phyloP scores from a whole-genome alignment of 2,329 filamentous ascomycete genomes.

The Coccinonectria pachysandricola region DNA sequence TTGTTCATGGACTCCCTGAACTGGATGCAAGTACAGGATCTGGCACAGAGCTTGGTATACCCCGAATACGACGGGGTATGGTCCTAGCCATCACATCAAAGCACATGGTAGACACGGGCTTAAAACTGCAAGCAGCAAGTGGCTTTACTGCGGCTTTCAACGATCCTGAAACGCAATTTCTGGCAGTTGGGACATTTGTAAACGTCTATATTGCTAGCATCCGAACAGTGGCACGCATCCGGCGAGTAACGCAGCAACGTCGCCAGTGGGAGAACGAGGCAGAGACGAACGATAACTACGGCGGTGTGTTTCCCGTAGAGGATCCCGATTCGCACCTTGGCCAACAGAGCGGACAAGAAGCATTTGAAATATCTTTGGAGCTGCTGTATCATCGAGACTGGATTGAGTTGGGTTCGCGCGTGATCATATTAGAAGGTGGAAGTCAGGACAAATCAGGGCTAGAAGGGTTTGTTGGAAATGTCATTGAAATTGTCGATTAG shows the following conservation, averaged over 20 bases:
- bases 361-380: conserved; percentile 53
- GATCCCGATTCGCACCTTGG: conserved; percentile 31
- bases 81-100: conserved; percentile 57
- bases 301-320: conserved; percentile 49
- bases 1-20: conserved; percentile 35
- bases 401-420: conserved; percentile 59
- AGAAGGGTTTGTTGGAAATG: conserved; percentile 61
- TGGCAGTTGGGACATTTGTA: conserved; percentile 58
- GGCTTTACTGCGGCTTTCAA: conserved; percentile 64
- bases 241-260: conserved; percentile 36
- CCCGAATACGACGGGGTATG: conserved; percentile 67
- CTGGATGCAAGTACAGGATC: conserved; percentile 3
- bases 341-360: too few relatives aligned
- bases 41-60: conserved; percentile 14
- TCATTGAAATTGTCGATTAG: conserved; percentile 51
- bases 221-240: conserved; percentile 66
- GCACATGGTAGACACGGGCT: conserved; percentile 44
- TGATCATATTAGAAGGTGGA: conserved; percentile 63
- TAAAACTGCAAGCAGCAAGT: conserved; percentile 53
- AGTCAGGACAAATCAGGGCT: conserved; percentile 56
- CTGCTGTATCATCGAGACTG: conserved; percentile 62
- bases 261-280: conserved; percentile 16
- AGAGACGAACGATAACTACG: conserved; percentile 34
- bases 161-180: conserved; percentile 47
- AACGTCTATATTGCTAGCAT: conserved; percentile 86